A percentile compares a stretch with the other conserved stretches of the same genome.
Evolutionary conservation across 352 stramenopile species (phyloP).

Genomic region (Thraustotheca clavata): DNA sequence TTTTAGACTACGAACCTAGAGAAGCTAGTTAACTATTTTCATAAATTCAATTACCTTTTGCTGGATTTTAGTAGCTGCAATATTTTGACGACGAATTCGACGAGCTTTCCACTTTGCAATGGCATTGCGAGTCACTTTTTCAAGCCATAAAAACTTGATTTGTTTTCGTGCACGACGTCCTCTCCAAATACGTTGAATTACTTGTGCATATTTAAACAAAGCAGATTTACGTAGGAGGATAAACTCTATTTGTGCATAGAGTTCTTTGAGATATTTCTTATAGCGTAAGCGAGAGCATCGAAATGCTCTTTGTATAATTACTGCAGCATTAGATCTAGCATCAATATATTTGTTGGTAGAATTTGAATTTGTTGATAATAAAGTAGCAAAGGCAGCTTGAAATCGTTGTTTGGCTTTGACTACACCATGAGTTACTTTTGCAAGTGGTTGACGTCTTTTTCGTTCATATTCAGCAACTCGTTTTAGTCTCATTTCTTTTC

Average conservation of each 20-base stretch:
- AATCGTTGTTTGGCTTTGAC: not conserved
- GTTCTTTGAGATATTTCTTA: not conserved
- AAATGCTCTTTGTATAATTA: constrained; percentile 9
- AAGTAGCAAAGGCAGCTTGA: not conserved
- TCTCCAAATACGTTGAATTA: constrained; percentile 15
- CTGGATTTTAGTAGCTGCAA: constrained; percentile 6
- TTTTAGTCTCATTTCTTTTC: not conserved
- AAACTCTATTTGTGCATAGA: constrained; percentile 5
- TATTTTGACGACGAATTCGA: not conserved
- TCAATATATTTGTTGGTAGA: not conserved
- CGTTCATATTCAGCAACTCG: not conserved
- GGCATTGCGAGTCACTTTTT: constrained; percentile 14
- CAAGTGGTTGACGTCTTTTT: not conserved
- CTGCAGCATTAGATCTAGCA: not conserved
- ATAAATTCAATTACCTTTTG: not conserved
- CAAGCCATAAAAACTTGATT: constrained; percentile 7
- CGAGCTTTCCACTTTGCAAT: constrained; percentile 13
- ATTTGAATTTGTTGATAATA: not conserved
- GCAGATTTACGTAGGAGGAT: not conserved
- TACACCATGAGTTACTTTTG: not conserved
- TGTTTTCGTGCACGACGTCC: constrained; percentile 7
- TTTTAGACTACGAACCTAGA: constrained; percentile 5
- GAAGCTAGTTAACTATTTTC: not conserved
- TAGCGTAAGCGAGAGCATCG: constrained; percentile 2
- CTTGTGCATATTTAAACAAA: not conserved